Base-by-base conservation (phyloP, 495 filamentous ascomycete species). In the Penicillium coprophilum region DNA sequence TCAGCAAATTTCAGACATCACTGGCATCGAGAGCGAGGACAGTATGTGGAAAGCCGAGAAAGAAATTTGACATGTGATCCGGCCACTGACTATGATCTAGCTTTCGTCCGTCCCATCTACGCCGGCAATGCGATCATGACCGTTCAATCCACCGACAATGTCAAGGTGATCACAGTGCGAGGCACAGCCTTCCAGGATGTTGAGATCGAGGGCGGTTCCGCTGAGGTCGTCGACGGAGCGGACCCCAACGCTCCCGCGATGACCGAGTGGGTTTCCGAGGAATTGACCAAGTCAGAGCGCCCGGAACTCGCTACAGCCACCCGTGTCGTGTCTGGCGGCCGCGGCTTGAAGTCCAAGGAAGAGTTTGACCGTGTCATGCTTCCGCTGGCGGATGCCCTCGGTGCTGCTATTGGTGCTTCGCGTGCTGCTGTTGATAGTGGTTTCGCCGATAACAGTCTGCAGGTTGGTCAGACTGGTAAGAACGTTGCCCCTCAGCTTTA, bases 401-500 rank as follows among this genome's bases (percentile, higher is more conserved):
- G 92, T 27, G 94, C 94, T 7, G 94, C 94, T 12, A 90, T 98
- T 59, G 94, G 94, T 64, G 94, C 94, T 34, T 95, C 90, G 30
- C 85, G 94, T 61, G 94, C 94, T 13, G 94, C 94, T 4, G 95
- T 98, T 13, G 94, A 98, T 77, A 93, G 90, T 59, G 94, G 94
- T 12, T 98, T 96, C 66, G 95, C 95, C n/a, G 94, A 98, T 74
- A 98, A 98, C 83, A 96, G 90, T 76, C 76, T 98, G 66, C 94
- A 98, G 76, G 91, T 98, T 59, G 94, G 94, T 11, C 94, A 98
- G 77, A 98, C 94, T 7, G 94, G 94, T 57, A 98, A 98, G 84
- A 95, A 96, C 56, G 92, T 98, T 31, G 94, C 94, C 40, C 94
- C 94, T 52, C 87, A 98, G 72, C 77, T 97, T 57, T 98, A 98